A percentile compares a stretch with the other conserved stretches of the same genome.
These are phyloP conservation scores for Delonix regia DNA, from an alignment of 306 rosid species.

Conservation along the genomic window DNA sequence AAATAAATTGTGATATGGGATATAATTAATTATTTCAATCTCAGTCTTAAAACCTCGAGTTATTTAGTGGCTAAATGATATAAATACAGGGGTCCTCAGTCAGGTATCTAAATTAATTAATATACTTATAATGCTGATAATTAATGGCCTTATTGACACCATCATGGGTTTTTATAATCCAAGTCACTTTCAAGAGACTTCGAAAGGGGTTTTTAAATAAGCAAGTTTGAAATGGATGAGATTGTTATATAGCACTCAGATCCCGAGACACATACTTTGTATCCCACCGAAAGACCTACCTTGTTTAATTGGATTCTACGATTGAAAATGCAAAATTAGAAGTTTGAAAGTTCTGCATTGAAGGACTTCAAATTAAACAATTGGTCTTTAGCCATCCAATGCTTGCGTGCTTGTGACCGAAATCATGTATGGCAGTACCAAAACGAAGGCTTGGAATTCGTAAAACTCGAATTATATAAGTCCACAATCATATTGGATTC, in stretches of 20 bases:
- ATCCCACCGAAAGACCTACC: not conserved
- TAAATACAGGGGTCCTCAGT: slow-evolving; percentile 22
- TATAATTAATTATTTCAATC: slow-evolving; percentile 8
- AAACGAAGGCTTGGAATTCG: not conserved
- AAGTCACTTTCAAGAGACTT: slow-evolving; percentile 24
- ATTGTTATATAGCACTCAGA: slow-evolving; percentile 42
- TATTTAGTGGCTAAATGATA: slow-evolving; percentile 14
- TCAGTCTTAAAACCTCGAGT: slow-evolving; percentile 6
- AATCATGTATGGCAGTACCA: not conserved
- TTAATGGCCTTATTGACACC: slow-evolving; percentile 33
- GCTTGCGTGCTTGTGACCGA: not conserved
- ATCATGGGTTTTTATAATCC: slow-evolving; percentile 19
- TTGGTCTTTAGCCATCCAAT: not conserved
- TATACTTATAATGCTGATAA: not conserved
- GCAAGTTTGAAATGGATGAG: slow-evolving; percentile 41
- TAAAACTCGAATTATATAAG: not conserved
- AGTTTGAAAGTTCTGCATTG: not conserved
- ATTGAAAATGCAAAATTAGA: not conserved
- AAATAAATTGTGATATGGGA: not conserved
- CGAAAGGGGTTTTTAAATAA: not conserved
- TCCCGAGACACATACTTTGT: slow-evolving; percentile 37
- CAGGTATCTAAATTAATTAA: not conserved
- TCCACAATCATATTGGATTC: not conserved
- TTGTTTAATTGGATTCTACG: not conserved
- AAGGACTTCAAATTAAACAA: not conserved